These are phyloP conservation scores for Durotheca rogersii DNA, from an alignment of 495 filamentous ascomycete species.

Conservation along the genomic window DNA sequence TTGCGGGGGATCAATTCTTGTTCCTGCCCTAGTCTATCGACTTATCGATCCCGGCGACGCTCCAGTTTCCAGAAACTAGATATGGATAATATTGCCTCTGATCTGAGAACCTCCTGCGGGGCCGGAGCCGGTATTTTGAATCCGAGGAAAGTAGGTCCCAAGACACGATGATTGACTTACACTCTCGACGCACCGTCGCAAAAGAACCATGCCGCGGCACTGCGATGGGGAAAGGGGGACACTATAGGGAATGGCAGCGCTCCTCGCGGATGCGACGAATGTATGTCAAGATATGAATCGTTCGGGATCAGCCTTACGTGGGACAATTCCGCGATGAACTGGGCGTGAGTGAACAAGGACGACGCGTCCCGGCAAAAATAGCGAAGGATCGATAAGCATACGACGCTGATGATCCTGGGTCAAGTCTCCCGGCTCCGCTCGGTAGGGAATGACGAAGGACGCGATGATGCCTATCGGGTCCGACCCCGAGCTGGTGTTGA, in stretches of 20 bases:
- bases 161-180: no score
- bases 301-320: slow-evolving; percentile 2
- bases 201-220: no score
- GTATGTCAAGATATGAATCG: slow-evolving; percentile 1
- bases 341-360: neutral
- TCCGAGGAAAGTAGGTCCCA: no score
- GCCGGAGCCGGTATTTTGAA: no score
- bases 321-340: slow-evolving; percentile 2
- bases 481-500: slow-evolving; percentile 3
- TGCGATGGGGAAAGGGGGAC: no score
- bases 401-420: slow-evolving; percentile 9
- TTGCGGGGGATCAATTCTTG: no score
- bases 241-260: neutral
- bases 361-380: slow-evolving; percentile 5
- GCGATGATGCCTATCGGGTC: slow-evolving; percentile 13
- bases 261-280: slow-evolving; percentile 8
- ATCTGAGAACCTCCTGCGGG: no score
- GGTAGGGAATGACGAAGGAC: neutral
- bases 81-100: no score
- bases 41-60: no score
- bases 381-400: slow-evolving; percentile 23
- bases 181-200: no score
- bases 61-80: no score
- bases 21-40: no score
- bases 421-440: neutral